Conservation (phyloP, 208 protist genomes). For the Crithidia brevicula region DNA sequence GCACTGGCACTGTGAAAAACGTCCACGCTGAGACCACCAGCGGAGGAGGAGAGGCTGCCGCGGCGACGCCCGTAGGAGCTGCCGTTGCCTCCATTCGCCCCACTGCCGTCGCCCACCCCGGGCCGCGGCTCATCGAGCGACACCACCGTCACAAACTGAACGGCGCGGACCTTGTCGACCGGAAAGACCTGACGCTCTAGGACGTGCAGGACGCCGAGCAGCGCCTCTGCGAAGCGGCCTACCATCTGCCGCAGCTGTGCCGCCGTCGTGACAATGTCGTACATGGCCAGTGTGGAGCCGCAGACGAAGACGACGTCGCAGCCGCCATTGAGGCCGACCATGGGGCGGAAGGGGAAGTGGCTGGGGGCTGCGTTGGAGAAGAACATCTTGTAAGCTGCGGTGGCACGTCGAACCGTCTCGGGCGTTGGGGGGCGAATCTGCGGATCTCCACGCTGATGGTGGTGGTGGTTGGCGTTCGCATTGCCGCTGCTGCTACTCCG, state of each 20-base stretch:
- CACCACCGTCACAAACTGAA: conserved; percentile 81
- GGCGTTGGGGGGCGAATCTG: conserved; percentile 45
- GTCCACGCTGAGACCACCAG: conserved; percentile 23
- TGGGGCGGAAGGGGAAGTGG: conserved; percentile 74
- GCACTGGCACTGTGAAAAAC: conserved; percentile 15
- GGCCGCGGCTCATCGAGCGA: conserved; percentile 61
- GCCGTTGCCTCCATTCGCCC: not conserved
- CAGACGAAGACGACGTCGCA: conserved; percentile 83
- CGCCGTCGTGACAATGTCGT: conserved; percentile 70
- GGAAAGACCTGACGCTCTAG: conserved; percentile 70
- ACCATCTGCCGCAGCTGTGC: conserved; percentile 51
- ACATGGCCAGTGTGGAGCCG: conserved; percentile 66
- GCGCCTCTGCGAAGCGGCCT: conserved; percentile 72
- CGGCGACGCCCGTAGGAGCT: conserved; percentile 1
- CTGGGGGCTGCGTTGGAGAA: conserved; percentile 60
- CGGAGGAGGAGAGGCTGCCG: not conserved
- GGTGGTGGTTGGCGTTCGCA: not conserved
- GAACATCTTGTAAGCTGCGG: conserved; percentile 75
- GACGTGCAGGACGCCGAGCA: conserved; percentile 80
- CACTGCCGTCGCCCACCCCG: not conserved
- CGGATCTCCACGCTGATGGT: conserved; percentile 15
- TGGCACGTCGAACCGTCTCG: conserved; percentile 75
- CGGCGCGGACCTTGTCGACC: conserved; percentile 51
- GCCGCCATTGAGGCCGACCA: conserved; percentile 75
- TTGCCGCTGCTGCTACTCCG: conserved; percentile 22